Conservation (phyloP, 371 early-diverging fungal genomes). For the Actinomortierella wolfii region DNA sequence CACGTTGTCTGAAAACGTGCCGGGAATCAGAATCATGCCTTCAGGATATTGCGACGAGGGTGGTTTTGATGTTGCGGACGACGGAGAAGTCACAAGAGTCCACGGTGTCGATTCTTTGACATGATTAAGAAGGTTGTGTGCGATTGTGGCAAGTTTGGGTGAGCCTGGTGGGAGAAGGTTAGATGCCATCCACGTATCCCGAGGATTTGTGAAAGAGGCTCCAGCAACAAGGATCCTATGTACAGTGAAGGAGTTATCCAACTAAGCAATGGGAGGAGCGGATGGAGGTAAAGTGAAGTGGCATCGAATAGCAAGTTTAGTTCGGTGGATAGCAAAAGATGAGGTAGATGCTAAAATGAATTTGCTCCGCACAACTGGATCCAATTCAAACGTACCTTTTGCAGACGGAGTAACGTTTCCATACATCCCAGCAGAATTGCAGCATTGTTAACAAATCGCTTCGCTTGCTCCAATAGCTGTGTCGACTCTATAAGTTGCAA, state of each 20-base stretch:
- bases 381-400: too few species aligned
- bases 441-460: too few species aligned
- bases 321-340: too few species aligned
- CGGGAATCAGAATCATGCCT: constrained; percentile 19
- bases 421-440: too few species aligned
- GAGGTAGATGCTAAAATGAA: too few species aligned
- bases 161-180: background rate
- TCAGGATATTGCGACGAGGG: background rate
- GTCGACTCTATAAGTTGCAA: too few species aligned
- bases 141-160: background rate
- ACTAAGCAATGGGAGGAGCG: constrained; percentile 1
- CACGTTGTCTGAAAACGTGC: constrained; percentile 34
- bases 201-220: constrained; percentile 35
- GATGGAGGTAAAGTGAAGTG: too few species aligned
- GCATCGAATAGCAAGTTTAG: too few species aligned
- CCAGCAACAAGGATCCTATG: constrained; percentile 30
- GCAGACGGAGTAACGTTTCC: too few species aligned
- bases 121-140: constrained; percentile 12
- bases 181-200: constrained; percentile 26
- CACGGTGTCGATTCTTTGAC: constrained; percentile 26
- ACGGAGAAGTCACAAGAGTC: constrained; percentile 2
- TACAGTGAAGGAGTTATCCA: constrained; percentile 29
- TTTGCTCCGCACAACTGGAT: too few species aligned
- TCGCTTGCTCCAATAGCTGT: too few species aligned
- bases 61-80: constrained; percentile 1